A percentile compares a stretch with the other conserved stretches of the same genome.
These are phyloP conservation scores for Pseudovirgaria hyperparasitica DNA, from an alignment of 2,329 filamentous ascomycete genomes.

Conservation along the genomic window DNA sequence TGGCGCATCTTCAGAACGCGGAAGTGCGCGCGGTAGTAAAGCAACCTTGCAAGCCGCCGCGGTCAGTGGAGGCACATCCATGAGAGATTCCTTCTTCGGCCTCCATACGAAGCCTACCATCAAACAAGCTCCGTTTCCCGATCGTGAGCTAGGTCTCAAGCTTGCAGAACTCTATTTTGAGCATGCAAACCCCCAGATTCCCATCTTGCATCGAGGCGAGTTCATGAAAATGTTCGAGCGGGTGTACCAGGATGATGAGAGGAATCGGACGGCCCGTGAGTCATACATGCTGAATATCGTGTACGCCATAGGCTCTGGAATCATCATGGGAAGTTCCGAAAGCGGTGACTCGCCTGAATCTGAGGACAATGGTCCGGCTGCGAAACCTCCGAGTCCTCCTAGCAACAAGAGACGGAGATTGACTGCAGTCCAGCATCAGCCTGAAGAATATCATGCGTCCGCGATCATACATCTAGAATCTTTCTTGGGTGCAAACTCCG, in stretches of 20 bases:
- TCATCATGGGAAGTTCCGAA: slow-evolving; percentile 55
- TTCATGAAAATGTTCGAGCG: slow-evolving; percentile 82
- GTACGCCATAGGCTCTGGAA: slow-evolving; percentile 88
- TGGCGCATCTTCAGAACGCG: slow-evolving; percentile 45
- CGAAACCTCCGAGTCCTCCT: slow-evolving; percentile 18
- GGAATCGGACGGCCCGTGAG: slow-evolving; percentile 60
- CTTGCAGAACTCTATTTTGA: slow-evolving; percentile 84
- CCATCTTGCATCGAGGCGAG: slow-evolving; percentile 76
- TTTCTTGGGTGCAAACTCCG: slow-evolving; percentile 57
- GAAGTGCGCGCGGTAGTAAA: slow-evolving; percentile 47
- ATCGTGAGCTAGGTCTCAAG: slow-evolving; percentile 56
- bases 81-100: slow-evolving; percentile 96
- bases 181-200: slow-evolving; percentile 91
- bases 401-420: slow-evolving; percentile 25
- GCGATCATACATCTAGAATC: slow-evolving; percentile 85
- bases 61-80: slow-evolving; percentile 55
- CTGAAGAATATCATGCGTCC: slow-evolving; percentile 92
- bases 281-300: slow-evolving; percentile 96
- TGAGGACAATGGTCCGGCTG: slow-evolving; percentile 16
- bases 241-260: slow-evolving; percentile 58
- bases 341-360: slow-evolving; percentile 18
- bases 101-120: slow-evolving; percentile 83
- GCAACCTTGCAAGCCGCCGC: slow-evolving; percentile 35
- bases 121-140: slow-evolving; percentile 72
- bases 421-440: slow-evolving; percentile 53